A percentile compares a stretch with the other conserved stretches of the same genome.
phyloP scores from a whole-genome alignment of 176 grass and related monocot species.

The Cenchrus americanus region DNA sequence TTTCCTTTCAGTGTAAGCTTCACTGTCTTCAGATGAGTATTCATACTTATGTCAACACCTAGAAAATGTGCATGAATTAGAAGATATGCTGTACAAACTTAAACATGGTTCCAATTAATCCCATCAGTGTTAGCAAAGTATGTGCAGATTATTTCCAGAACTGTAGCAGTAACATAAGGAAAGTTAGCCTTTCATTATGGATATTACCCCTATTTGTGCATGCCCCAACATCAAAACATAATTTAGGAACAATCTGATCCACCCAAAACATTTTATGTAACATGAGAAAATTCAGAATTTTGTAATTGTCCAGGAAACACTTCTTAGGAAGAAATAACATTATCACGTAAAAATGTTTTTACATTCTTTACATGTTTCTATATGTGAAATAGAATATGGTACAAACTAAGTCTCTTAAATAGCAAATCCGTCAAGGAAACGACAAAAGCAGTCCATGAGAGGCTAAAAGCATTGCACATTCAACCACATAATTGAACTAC shows the following conservation, averaged over 20 bases:
- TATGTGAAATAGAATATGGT: neutral
- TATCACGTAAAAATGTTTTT: neutral
- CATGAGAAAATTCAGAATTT: neutral
- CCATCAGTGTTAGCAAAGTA: neutral
- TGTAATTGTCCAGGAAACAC: neutral
- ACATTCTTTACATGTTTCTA: neutral
- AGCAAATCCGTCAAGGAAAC: neutral
- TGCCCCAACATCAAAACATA: slow-evolving; percentile 9
- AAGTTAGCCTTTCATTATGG: neutral
- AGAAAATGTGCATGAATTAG: slow-evolving; percentile 28
- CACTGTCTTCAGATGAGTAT: slow-evolving; percentile 87
- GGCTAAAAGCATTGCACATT: neutral
- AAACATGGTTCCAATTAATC: neutral
- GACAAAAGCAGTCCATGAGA: neutral
- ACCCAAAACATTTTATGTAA: neutral
- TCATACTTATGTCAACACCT: slow-evolving; percentile 98
- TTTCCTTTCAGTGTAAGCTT: slow-evolving; percentile 93
- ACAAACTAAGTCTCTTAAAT: neutral
- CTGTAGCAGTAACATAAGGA: neutral
- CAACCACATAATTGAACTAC: neutral
- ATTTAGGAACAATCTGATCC: neutral
- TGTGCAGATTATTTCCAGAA: neutral
- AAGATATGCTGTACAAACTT: neutral
- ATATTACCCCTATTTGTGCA: neutral
- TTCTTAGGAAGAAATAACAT: neutral